These are phyloP conservation scores for Quercus wislizeni DNA, from an alignment of 306 rosid genomes.

Conservation along the genomic window DNA sequence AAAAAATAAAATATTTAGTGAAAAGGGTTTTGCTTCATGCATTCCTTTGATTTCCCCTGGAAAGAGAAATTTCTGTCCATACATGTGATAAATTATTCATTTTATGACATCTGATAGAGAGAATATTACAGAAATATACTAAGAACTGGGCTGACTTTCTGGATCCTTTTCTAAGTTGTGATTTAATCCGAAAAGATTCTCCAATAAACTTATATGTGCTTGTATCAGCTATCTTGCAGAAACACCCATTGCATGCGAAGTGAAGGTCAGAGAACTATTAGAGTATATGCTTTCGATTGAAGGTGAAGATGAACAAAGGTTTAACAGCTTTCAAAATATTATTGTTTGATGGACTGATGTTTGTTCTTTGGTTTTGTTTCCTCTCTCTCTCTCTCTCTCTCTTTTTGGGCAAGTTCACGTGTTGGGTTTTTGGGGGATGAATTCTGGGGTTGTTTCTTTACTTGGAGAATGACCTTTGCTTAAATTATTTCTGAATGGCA, in stretches of 20 bases:
- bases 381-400: no score
- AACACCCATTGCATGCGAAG: conserved; percentile 76
- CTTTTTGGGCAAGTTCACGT: no score
- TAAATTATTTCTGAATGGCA: conserved; percentile 35
- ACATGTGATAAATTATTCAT: neutral
- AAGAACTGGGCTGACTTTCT: conserved; percentile 15
- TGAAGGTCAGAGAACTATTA: conserved; percentile 70
- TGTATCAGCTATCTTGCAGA: conserved; percentile 94
- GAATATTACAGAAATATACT: neutral
- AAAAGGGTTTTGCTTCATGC: neutral
- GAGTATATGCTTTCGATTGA: conserved; percentile 74
- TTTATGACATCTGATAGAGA: conserved; percentile 1
- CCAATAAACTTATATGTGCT: conserved; percentile 6
- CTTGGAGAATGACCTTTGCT: conserved; percentile 16
- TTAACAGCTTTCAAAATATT: conserved; percentile 20
- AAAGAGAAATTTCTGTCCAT: no score
- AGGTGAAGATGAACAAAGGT: conserved; percentile 92
- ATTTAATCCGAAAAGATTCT: conserved; percentile 6
- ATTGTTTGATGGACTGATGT: conserved; percentile 11
- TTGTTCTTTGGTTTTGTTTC: neutral
- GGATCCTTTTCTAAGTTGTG: neutral
- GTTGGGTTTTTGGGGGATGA: neutral
- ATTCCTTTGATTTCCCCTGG: neutral
- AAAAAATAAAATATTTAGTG: neutral
- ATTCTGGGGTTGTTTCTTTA: neutral